These are phyloP conservation scores for Stephania yunnanensis DNA, from an alignment of 164 flowering plant species.

Conservation along the genomic window DNA sequence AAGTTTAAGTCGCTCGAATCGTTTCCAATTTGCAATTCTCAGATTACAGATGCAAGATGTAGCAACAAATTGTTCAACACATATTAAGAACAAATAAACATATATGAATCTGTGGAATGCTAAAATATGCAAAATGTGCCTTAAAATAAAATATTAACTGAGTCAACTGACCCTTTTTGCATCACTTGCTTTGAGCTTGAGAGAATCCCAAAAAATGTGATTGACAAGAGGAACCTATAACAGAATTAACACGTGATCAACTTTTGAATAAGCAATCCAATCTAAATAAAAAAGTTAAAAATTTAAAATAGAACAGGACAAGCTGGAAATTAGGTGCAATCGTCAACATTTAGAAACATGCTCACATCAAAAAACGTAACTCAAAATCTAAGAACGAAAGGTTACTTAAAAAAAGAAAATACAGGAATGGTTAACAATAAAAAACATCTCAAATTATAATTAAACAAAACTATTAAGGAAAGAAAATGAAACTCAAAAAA, in stretches of 20 bases:
- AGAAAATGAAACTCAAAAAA: too few relatives aligned
- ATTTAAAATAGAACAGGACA: not conserved
- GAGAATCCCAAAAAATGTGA: conserved; percentile 63
- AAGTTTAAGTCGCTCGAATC: not conserved
- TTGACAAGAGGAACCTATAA: conserved; percentile 62
- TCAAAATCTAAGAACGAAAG: too few relatives aligned
- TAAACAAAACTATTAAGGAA: too few relatives aligned
- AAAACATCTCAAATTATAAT: too few relatives aligned
- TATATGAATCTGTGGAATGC: not conserved
- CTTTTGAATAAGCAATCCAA: not conserved
- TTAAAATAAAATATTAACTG: not conserved
- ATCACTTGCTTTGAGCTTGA: conserved; percentile 79
- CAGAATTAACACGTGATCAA: not conserved
- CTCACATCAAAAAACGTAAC: too few relatives aligned
- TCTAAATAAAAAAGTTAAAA: not conserved
- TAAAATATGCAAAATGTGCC: not conserved
- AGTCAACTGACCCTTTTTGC: conserved; percentile 60
- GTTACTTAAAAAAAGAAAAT: too few relatives aligned
- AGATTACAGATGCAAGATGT: not conserved
- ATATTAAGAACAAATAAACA: not conserved
- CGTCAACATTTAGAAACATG: not conserved
- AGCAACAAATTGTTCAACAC: not conserved
- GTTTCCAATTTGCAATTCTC: not conserved
- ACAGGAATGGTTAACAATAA: too few relatives aligned
- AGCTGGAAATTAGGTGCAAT: not conserved